Base-by-base conservation (phyloP, 2,329 filamentous ascomycete genomes). In the Chalara sp. region DNA sequence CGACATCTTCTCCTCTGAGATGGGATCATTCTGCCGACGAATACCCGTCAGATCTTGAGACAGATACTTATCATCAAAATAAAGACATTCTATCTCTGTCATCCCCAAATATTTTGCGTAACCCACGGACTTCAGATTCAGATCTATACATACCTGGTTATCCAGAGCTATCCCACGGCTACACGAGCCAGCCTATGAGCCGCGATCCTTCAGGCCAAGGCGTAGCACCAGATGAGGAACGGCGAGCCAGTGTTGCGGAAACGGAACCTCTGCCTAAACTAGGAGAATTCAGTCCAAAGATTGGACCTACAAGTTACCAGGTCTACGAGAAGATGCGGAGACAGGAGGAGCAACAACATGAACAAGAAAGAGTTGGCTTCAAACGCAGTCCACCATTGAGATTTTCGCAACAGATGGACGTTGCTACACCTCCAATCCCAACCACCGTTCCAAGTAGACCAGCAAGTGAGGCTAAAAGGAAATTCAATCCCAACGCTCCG, bases 101-200 rank as follows among this genome's bases (percentile, higher is more conserved):
- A 3, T 53, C 55, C 1, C 51, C 56, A 11, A 49, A 58, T 30
- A 50, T 56, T 29, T 48, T 46, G 35, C 10, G 3, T 5, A 8
- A 37, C 46, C 5, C n/a, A 37, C 35, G 35, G 8, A 37, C 35
- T 29, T 50, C 57, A 4, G 49, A 46, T 28, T 47, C 33, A 21
- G 49, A 44, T 10, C 13, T 51, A 10, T 62, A 61, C 37, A 53
- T 54, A 44, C 61, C 60, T 30, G 56, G 60, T 1, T 45, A 71
- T 67, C 31, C 75, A 70, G 63, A 69, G 68, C 44, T 75, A 67
- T 47, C 70, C 0, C 71, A 57, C 70, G 73, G 73, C 5, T 76
- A 78, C 58, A 68, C 70, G 30, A 75, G 73, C 6, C 70, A 76
- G 53, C 75, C 76, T 5, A 76, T 78, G 72, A 73, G 72, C 1